Evolutionary conservation across 2,329 filamentous ascomycete species (phyloP).

Genomic region (Calonectria pteridis): DNA sequence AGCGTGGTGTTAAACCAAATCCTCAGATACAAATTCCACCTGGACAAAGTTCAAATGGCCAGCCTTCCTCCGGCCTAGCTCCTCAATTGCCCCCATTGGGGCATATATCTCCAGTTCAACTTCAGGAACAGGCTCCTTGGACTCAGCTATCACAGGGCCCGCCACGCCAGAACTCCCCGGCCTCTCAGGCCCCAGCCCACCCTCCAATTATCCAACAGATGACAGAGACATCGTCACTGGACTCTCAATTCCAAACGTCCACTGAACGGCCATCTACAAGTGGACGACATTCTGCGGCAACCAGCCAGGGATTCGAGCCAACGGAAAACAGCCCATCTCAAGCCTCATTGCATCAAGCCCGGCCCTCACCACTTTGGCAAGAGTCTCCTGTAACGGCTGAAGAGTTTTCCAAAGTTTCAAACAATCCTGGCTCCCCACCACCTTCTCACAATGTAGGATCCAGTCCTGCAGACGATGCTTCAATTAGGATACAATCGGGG

Average conservation of each 20-base stretch:
- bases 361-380: conserved; percentile 22
- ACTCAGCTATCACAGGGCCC: conserved; percentile 14
- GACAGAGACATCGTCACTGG: conserved; percentile 29
- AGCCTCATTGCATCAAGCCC: conserved; percentile 12
- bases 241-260: conserved; percentile 30
- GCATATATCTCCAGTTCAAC: conserved; percentile 19
- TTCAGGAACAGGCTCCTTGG: conserved; percentile 10
- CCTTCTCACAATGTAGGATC: conserved; percentile 30
- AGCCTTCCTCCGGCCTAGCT: conserved; percentile 7
- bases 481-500: conserved; percentile 30
- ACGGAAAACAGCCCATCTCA: conserved; percentile 7
- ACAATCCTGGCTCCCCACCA: conserved; percentile 22
- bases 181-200: conserved; percentile 7
- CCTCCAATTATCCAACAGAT: conserved; percentile 33
- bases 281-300: conserved; percentile 15
- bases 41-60: neutral
- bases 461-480: conserved; percentile 18
- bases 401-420: neutral
- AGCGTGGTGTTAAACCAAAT: neutral
- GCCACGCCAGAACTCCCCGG: conserved; percentile 12
- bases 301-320: neutral
- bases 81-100: conserved; percentile 19
- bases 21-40: neutral
- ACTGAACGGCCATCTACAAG: conserved; percentile 27
- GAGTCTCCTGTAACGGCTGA: conserved; percentile 20